A percentile compares a stretch with the other conserved stretches of the same genome.
Conservation (phyloP, 148 eudicot species). For the Camellia lanceoleosa region DNA sequence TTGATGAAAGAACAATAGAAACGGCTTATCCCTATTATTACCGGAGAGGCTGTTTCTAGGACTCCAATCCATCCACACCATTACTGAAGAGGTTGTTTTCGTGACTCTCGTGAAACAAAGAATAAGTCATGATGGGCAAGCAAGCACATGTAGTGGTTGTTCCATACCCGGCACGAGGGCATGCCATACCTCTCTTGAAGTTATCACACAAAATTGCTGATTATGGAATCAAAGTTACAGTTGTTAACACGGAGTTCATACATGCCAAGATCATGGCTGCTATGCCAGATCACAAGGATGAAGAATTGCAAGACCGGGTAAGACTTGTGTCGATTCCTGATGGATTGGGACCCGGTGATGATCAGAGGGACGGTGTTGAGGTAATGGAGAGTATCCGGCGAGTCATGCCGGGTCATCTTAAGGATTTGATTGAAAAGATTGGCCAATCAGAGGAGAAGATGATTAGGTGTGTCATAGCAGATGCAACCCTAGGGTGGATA, state of each 20-base stretch:
- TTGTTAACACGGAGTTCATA: constrained; percentile 26
- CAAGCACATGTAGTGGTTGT: constrained; percentile 24
- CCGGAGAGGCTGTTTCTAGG: no score
- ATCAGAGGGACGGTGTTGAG: constrained; percentile 12
- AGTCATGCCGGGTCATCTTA: constrained; percentile 23
- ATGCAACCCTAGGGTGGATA: neutral
- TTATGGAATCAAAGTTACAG: constrained; percentile 28
- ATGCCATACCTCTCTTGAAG: constrained; percentile 33
- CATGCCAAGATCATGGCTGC: constrained; percentile 8
- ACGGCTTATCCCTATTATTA: no score
- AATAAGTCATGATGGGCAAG: no score
- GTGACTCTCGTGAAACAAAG: no score
- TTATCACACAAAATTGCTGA: constrained; percentile 20
- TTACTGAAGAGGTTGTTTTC: no score
- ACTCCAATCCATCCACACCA: no score
- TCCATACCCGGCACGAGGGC: constrained; percentile 42
- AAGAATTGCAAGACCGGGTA: no score
- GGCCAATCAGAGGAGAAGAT: neutral
- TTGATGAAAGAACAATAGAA: no score
- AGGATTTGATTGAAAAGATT: constrained; percentile 15
- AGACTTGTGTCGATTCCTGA: constrained; percentile 24
- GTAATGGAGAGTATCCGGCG: constrained; percentile 5
- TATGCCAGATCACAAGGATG: neutral
- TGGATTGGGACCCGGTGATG: constrained; percentile 27
- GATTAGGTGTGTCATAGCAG: constrained; percentile 25